A percentile compares a stretch with the other conserved stretches of the same genome.
Conservation (phyloP, 805 yeast genomes). For the Monosporozyma unispora region DNA sequence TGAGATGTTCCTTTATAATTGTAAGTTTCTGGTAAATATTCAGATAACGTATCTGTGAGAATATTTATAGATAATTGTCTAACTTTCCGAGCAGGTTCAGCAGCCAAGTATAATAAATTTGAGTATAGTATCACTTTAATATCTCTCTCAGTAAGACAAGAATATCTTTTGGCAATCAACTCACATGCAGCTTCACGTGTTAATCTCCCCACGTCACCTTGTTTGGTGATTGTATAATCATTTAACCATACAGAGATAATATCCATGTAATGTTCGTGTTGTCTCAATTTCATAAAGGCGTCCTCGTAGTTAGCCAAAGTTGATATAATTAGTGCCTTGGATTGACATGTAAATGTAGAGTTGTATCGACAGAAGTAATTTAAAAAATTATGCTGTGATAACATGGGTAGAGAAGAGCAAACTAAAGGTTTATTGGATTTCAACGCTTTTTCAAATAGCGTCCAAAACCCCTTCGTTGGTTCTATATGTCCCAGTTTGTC, state of each 20-base stretch:
- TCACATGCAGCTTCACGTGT: slow-evolving; percentile 46
- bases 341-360: slow-evolving; percentile 9
- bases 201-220: slow-evolving; percentile 89
- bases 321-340: slow-evolving; percentile 12
- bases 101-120: slow-evolving; percentile 40
- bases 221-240: slow-evolving; percentile 69
- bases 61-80: not conserved
- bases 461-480: slow-evolving; percentile 5
- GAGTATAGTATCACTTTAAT: not conserved
- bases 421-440: slow-evolving; percentile 12
- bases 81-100: slow-evolving; percentile 50
- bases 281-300: not conserved
- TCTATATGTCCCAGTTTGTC: not conserved
- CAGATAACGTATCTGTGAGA: not conserved
- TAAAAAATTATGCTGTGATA: slow-evolving; percentile 7
- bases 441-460: slow-evolving; percentile 11
- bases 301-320: slow-evolving; percentile 5
- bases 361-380: slow-evolving; percentile 4
- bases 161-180: slow-evolving; percentile 30
- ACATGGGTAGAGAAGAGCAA: slow-evolving; percentile 14
- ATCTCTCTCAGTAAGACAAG: not conserved
- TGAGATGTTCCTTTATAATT: not conserved
- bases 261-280: not conserved
- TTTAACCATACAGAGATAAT: slow-evolving; percentile 36
- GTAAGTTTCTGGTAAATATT: not conserved